Conservation (phyloP, 2,329 filamentous ascomycete species). For the Penicillium sp. region DNA sequence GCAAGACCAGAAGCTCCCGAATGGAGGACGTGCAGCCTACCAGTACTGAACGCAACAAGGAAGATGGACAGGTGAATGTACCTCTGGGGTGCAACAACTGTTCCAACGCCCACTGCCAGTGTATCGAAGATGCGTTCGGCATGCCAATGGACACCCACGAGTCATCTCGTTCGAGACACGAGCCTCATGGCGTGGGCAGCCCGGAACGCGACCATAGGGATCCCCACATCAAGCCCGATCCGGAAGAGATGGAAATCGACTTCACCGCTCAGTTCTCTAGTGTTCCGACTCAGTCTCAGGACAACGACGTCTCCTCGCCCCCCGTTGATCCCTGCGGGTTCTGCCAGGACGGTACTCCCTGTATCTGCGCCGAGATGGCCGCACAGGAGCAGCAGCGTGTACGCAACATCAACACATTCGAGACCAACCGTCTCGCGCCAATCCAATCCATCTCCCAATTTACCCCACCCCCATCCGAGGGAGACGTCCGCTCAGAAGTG, state of each 20-base stretch:
- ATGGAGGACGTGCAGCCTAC: constrained; percentile 19
- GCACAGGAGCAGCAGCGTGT: constrained; percentile 40
- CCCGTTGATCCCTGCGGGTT: constrained; percentile 74
- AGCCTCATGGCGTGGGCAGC: constrained; percentile 28
- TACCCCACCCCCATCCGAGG: constrained; percentile 53
- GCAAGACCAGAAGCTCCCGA: constrained; percentile 17
- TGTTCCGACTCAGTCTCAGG: constrained; percentile 26
- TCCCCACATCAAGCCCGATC: constrained; percentile 44
- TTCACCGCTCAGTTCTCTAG: constrained; percentile 66
- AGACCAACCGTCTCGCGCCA: constrained; percentile 42
- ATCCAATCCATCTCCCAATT: constrained; percentile 48
- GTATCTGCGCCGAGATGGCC: constrained; percentile 70
- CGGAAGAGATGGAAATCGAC: constrained; percentile 64
- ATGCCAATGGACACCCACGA: constrained; percentile 41
- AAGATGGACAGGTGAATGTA: constrained; percentile 34
- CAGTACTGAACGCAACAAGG: constrained; percentile 14
- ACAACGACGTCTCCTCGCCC: constrained; percentile 31
- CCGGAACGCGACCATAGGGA: constrained; percentile 56
- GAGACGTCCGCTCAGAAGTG: constrained; percentile 57
- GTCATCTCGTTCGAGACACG: constrained; percentile 33
- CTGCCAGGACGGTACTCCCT: constrained; percentile 77
- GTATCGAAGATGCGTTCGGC: constrained; percentile 55
- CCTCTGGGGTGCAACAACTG: constrained; percentile 64
- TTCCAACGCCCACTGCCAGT: constrained; percentile 61
- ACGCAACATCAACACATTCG: constrained; percentile 45